Evolutionary conservation across 2,329 filamentous ascomycete genomes (phyloP).

Genomic region (Aspergillus sp.): DNA sequence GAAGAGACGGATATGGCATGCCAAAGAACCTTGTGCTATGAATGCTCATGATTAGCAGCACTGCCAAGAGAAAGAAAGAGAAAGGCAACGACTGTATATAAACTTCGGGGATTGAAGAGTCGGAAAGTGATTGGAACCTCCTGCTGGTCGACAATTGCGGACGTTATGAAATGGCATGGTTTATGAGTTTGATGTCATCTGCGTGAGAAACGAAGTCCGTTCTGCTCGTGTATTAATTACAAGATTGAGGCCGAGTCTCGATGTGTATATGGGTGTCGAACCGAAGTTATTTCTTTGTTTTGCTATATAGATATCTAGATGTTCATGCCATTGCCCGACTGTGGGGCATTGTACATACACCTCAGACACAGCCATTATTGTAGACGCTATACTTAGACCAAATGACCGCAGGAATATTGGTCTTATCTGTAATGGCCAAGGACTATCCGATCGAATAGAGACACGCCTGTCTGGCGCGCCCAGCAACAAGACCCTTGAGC

Average conservation of each 20-base stretch:
- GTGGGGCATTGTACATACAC: slow-evolving; percentile 13
- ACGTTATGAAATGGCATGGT: not conserved
- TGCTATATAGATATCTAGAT: slow-evolving; percentile 7
- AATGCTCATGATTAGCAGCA: slow-evolving; percentile 29
- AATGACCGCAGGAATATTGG: not conserved
- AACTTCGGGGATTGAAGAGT: too few species aligned
- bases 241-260: slow-evolving; percentile 3
- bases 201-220: not conserved
- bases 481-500: too few species aligned
- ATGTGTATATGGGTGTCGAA: slow-evolving; percentile 3
- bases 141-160: not conserved
- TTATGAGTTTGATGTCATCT: not conserved
- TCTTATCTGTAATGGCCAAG: too few species aligned
- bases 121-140: not conserved
- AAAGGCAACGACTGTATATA: too few species aligned
- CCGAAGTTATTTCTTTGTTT: not conserved
- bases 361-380: not conserved
- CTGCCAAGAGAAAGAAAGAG: not conserved
- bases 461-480: too few species aligned
- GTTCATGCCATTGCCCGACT: slow-evolving; percentile 1
- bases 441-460: too few species aligned
- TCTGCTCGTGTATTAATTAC: slow-evolving; percentile 2
- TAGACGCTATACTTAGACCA: not conserved
- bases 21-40: slow-evolving; percentile 46
- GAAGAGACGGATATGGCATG: slow-evolving; percentile 45